Conservation (phyloP, 140 eudicot species). For the Cichorium intybus region DNA sequence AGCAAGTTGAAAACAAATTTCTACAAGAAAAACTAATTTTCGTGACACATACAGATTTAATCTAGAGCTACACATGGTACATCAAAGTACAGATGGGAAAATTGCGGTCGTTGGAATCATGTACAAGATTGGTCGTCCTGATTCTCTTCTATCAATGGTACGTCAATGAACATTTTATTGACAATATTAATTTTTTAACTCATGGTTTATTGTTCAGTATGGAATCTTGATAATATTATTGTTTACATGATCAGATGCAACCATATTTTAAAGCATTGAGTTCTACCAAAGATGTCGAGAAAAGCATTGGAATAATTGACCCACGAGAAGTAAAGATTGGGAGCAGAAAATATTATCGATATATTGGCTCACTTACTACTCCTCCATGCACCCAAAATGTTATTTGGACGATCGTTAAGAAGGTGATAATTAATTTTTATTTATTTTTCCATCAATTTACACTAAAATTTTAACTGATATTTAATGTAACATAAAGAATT, state of each 20-base stretch:
- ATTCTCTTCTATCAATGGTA: constrained; percentile 54
- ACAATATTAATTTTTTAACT: not conserved
- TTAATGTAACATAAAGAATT: not conserved
- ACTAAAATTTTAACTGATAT: not conserved
- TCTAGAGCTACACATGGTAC: constrained; percentile 66
- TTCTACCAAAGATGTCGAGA: constrained; percentile 31
- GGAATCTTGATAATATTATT: not conserved
- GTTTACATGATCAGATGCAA: constrained; percentile 31
- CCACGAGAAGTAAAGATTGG: constrained; percentile 44
- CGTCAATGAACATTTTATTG: not conserved
- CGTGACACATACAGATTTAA: constrained; percentile 36
- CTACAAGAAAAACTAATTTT: not conserved
- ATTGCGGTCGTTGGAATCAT: constrained; percentile 62
- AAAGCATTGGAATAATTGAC: constrained; percentile 39
- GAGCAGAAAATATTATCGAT: constrained; percentile 59
- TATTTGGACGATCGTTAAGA: constrained; percentile 52
- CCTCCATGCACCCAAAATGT: constrained; percentile 69
- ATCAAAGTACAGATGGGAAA: constrained; percentile 34
- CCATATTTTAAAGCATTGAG: constrained; percentile 28
- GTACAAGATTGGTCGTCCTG: constrained; percentile 55
- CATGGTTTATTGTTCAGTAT: not conserved
- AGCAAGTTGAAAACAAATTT: not conserved
- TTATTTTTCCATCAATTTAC: not conserved
- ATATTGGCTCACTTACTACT: constrained; percentile 70
- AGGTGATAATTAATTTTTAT: constrained; percentile 31